Percentiles rank a stretch among this genome's conserved stretches.
Conservation (phyloP, 2,329 filamentous ascomycete genomes). For the Colletotrichum magnum region DNA sequence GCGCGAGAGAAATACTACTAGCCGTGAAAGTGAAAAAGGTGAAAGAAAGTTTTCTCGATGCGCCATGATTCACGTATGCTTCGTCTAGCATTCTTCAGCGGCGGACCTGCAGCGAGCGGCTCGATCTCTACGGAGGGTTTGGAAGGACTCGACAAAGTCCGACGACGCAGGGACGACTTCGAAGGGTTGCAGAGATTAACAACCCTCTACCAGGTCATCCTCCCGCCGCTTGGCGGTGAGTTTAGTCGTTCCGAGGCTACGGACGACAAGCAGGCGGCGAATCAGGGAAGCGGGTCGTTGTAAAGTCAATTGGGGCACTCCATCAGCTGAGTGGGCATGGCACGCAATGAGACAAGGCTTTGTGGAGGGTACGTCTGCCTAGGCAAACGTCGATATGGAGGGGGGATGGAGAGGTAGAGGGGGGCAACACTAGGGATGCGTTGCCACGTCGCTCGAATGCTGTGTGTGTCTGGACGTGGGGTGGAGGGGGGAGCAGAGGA, state of each 20-base stretch:
- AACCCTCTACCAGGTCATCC: background rate
- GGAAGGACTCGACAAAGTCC: background rate
- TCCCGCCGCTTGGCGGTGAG: constrained; percentile 8
- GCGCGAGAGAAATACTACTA: constrained; percentile 12
- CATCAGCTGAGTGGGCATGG: constrained; percentile 6
- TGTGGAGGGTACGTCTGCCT: constrained; percentile 13
- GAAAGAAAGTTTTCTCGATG: background rate
- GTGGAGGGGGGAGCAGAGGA: constrained; percentile 10
- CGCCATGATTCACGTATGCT: background rate
- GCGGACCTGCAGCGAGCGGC: no score
- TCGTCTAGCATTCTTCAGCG: no score
- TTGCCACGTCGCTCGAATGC: constrained; percentile 36
- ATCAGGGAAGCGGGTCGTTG: background rate
- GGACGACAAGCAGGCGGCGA: constrained; percentile 1
- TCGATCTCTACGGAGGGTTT: background rate
- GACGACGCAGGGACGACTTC: background rate
- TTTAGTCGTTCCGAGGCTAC: constrained; percentile 9
- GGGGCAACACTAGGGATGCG: constrained; percentile 30
- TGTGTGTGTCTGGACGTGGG: constrained; percentile 4
- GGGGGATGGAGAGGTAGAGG: background rate
- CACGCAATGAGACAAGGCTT: background rate
- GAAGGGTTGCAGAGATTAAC: background rate
- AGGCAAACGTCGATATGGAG: constrained; percentile 13
- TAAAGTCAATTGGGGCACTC: constrained; percentile 10
- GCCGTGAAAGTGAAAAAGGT: background rate